phyloP scores from a whole-genome alignment of 371 early-diverging fungal genomes.

The Apophysomyces ossiformis region DNA sequence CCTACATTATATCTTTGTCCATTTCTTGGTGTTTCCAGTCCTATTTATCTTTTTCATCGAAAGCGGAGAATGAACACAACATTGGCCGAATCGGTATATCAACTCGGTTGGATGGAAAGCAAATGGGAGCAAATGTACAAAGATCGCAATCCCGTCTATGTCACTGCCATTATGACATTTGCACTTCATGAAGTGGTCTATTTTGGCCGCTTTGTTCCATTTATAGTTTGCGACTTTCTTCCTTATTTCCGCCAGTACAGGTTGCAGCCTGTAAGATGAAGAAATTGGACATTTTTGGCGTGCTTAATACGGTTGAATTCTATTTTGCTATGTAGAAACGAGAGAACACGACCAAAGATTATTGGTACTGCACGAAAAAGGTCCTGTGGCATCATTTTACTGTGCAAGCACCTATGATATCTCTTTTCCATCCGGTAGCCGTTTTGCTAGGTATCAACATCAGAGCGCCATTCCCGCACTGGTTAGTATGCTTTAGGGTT shows the following conservation, averaged over 20 bases:
- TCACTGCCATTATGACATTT: conserved; percentile 69
- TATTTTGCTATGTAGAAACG: conserved; percentile 53
- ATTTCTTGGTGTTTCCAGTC: too few relatives aligned
- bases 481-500: conserved; percentile 47
- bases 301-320: not conserved
- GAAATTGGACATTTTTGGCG: too few relatives aligned
- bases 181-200: conserved; percentile 81
- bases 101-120: conserved; percentile 26
- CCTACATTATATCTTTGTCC: too few relatives aligned
- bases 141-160: conserved; percentile 71
- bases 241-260: conserved; percentile 31
- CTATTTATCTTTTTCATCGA: too few relatives aligned
- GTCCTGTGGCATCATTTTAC: conserved; percentile 78
- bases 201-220: conserved; percentile 81
- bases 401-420: conserved; percentile 85
- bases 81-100: conserved; percentile 3
- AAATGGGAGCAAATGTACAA: conserved; percentile 67
- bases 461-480: conserved; percentile 81
- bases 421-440: conserved; percentile 87
- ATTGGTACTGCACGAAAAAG: conserved; percentile 76
- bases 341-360: conserved; percentile 65
- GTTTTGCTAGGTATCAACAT: conserved; percentile 83
- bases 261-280: conserved; percentile 31
- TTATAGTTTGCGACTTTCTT: conserved; percentile 56
- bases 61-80: conserved; percentile 10